Base-by-base conservation (phyloP, 495 filamentous ascomycete genomes). In the Penicillium angulare region DNA sequence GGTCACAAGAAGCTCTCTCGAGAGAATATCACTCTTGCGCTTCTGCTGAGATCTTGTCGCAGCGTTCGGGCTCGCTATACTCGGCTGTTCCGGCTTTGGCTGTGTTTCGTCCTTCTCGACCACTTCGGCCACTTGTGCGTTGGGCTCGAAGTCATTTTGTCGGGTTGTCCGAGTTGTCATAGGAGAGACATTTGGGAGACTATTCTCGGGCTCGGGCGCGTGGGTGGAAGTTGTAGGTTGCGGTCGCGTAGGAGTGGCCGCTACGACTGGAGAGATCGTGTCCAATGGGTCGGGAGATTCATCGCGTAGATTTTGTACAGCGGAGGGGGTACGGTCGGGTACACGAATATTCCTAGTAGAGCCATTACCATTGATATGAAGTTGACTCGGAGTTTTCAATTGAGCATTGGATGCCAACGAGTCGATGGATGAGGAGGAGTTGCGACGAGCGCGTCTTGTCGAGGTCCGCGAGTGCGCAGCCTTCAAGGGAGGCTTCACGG, bases 271-370 rank as follows among this genome's bases (percentile, higher is more conserved):
- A 1, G 69, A 72, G 23, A 73, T 72, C 1, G 64, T 70, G 36
- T 75, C 68, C 31, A 74, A 59, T 16, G 71, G 72, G 56, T 74
- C 69, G 7, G 72, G 71, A 13, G 66, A 69, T 32, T 69, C 36
- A 29, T 46, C 56, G 18, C 33, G 52, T 5, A 60, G 43, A 6
- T 49, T 41, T 22, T 54, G 50, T 3, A 54, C 34, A 21, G 44
- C 38, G 13, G 58, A 49, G 9, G 58, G 44, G 8, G 45, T 50
- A 26, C 40, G 44, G 39, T 54, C 50, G 44, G 42, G 44, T 31
- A 43, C 53, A 33, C 55, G 55, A 13, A 53, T 36, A 31, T 35
- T 51, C 46, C 42, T 52, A 35, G 51, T 35, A 32, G 26, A 36
- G 20, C 57, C 53, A 60, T 59, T 59, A 7, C 50, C 56, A 23